Evolutionary conservation across 2,329 filamentous ascomycete genomes (phyloP), one percentile per base, ranked within the genome.

Genomic region (Colletotrichum navitas): DNA sequence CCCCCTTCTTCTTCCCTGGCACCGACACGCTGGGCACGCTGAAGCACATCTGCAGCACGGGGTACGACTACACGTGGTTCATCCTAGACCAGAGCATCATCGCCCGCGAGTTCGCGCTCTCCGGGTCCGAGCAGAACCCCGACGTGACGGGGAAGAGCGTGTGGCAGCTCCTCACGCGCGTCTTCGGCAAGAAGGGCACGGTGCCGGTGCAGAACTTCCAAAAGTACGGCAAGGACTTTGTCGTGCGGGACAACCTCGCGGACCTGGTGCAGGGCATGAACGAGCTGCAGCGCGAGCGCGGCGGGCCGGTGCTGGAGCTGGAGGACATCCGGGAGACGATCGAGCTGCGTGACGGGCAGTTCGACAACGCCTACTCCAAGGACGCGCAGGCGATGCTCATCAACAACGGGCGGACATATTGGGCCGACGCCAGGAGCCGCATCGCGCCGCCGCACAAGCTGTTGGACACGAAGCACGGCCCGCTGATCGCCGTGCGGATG

Each of bases 61-160:
- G 89, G 0, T 86, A 89, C 79, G 88, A 90, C 77, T 91, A 91
- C 80, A 86, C 85, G 2, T 91, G 89, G 89, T 91, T 91, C 79
- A 84, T 91, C 66, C 83, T 89, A 2, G 84, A 88, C 77, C 86
- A 87, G 72, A 80, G 80, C 76, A 90, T 91, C 75, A 86, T 90
- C 58, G 86, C 87, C n/a, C 83, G 85, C 26, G 89, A 91, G 78
- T 90, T 91, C 69, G 88, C 86, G 16, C 84, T 91, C 0, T 91
- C 89, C 0, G 89, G 89, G 11, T 90, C 88, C 0, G 89, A 91
- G 79, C 89, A 91, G 80, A 91, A 91, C 79, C 87, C 88, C 0
- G 89, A 91, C 74, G 73, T 91, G 39, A 89, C 88, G 1, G 79
- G 77, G 77, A 91, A 91, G 80, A 89, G 85, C 76, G 79, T 87